phyloP scores from a whole-genome alignment of 495 filamentous ascomycete species.

The Mycothermus thermophilus region DNA sequence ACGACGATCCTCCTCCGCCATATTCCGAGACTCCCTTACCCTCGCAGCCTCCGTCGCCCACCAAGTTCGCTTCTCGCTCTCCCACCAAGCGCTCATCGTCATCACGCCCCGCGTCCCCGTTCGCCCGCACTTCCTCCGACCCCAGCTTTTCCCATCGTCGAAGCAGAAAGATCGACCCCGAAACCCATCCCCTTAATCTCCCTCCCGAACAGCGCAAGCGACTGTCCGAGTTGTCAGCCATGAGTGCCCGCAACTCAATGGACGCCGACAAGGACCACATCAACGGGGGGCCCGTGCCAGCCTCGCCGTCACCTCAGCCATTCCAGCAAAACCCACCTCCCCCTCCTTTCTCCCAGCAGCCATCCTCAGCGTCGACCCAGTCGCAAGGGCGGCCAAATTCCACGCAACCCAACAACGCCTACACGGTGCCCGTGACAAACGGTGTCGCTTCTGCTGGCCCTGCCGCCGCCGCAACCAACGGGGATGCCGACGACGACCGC shows the following conservation, averaged over 20 bases:
- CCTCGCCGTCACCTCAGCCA: conserved; percentile 27
- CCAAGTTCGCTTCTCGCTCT: no score
- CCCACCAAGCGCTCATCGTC: no score
- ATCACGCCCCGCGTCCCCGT: conserved; percentile 4
- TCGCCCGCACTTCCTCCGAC: conserved; percentile 10
- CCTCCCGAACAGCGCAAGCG: conserved; percentile 72
- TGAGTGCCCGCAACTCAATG: conserved; percentile 57
- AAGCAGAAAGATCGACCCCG: conserved; percentile 45
- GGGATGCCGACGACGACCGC: conserved; percentile 16
- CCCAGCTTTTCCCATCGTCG: conserved; percentile 23
- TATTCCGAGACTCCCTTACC: no score
- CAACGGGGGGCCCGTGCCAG: conserved; percentile 29
- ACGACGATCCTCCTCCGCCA: no score
- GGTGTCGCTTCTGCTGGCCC: conserved; percentile 43
- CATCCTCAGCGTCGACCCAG: no score
- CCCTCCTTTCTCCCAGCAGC: no score
- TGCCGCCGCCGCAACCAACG: conserved; percentile 21
- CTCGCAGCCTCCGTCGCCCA: no score
- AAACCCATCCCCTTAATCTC: conserved; percentile 73
- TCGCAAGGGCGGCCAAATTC: conserved; percentile 8
- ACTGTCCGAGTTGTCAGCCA: conserved; percentile 54
- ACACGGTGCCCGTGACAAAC: conserved; percentile 34
- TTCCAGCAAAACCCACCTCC: no score
- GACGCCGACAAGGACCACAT: conserved; percentile 62
- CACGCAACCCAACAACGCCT: conserved; percentile 25